Evolutionary conservation across 352 stramenopile species (phyloP).

Genomic region (Pythium rishiriense): DNA sequence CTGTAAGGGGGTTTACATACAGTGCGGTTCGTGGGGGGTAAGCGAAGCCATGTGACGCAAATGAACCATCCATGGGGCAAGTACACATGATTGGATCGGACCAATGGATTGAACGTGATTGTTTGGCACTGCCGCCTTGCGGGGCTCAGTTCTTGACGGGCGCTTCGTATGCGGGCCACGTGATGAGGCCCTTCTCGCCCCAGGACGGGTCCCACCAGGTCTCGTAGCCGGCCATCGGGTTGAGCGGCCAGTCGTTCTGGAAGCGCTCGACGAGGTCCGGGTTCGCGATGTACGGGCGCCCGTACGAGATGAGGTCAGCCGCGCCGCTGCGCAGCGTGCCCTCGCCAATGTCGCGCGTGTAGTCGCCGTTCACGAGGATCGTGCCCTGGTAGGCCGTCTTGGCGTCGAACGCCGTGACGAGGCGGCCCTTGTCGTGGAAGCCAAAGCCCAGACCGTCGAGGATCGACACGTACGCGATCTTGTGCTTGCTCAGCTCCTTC

Average conservation of each 20-base stretch:
- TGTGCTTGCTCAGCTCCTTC: conserved; percentile 54
- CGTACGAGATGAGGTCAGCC: conserved; percentile 39
- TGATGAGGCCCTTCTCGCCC: conserved; percentile 6
- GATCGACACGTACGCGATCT: conserved; percentile 68
- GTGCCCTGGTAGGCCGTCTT: conserved; percentile 47
- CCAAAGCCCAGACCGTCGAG: too few relatives aligned
- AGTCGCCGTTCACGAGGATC: conserved; percentile 14
- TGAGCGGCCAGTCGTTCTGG: conserved; percentile 28
- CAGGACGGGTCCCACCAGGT: conserved; percentile 1
- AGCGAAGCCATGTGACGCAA: too few relatives aligned
- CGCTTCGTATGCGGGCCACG: conserved; percentile 1
- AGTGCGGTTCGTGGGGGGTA: too few relatives aligned
- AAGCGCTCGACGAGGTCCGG: conserved; percentile 42
- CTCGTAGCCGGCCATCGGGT: conserved; percentile 21
- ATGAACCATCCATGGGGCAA: too few relatives aligned
- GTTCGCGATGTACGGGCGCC: conserved; percentile 47
- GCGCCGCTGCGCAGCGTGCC: too few relatives aligned
- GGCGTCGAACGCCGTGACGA: too few relatives aligned
- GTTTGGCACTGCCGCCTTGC: neutral
- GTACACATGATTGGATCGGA: too few relatives aligned
- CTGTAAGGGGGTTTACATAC: too few relatives aligned
- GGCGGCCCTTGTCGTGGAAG: conserved; percentile 43
- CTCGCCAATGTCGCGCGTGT: conserved; percentile 29
- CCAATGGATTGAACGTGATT: neutral
- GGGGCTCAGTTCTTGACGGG: neutral